These are phyloP conservation scores for Xylaria sp. DNA, from an alignment of 2,329 filamentous ascomycete species.

Conservation along the genomic window DNA sequence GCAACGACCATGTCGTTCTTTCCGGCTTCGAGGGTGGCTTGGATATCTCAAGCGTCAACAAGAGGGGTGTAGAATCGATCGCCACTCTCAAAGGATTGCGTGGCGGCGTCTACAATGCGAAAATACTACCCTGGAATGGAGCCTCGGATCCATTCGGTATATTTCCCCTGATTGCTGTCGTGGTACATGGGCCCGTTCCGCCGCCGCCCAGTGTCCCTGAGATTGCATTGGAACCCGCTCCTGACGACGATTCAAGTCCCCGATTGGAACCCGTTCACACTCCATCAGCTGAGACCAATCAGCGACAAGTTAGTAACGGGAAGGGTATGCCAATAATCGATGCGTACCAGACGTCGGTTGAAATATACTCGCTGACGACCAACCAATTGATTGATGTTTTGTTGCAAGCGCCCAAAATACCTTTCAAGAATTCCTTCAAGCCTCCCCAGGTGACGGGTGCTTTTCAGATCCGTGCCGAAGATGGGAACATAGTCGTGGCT, in stretches of 20 bases:
- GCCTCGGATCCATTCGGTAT: constrained; percentile 48
- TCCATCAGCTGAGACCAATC: constrained; percentile 38
- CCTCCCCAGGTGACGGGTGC: constrained; percentile 67
- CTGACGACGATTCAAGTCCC: constrained; percentile 37
- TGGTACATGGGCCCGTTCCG: constrained; percentile 70
- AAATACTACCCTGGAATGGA: constrained; percentile 68
- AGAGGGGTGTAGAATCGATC: constrained; percentile 63
- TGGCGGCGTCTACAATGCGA: constrained; percentile 75
- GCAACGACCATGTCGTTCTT: constrained; percentile 61
- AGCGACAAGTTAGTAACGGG: constrained; percentile 34
- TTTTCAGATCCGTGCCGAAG: constrained; percentile 67
- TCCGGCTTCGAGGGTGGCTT: constrained; percentile 76
- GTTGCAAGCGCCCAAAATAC: constrained; percentile 61
- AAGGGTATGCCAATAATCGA: constrained; percentile 41
- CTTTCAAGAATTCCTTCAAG: constrained; percentile 57
- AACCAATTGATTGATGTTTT: constrained; percentile 66
- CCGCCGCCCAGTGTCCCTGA: constrained; percentile 41
- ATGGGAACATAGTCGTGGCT: constrained; percentile 65
- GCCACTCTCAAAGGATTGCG: constrained; percentile 69
- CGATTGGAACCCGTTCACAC: constrained; percentile 40
- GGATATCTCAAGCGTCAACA: constrained; percentile 68
- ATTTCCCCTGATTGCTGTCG: constrained; percentile 71
- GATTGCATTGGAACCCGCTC: constrained; percentile 32
- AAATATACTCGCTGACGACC: constrained; percentile 80
- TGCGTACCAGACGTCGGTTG: constrained; percentile 79